phyloP scores from a whole-genome alignment of 805 yeast genomes.

The Suhomyces sp. region DNA sequence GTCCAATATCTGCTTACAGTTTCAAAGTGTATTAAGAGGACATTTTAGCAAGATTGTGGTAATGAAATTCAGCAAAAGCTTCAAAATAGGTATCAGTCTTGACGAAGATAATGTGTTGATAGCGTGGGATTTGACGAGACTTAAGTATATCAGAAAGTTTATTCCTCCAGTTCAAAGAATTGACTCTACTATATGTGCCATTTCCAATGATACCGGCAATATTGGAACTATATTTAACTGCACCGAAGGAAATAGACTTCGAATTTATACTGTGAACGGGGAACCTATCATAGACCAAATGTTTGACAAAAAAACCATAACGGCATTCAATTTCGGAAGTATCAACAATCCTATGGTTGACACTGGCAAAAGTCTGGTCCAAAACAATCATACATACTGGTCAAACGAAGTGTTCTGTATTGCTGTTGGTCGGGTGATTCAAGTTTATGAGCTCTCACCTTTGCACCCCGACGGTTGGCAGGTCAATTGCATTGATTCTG shows the following conservation, averaged over 20 bases:
- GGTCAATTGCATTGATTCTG: constrained; percentile 2
- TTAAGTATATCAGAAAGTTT: constrained; percentile 45
- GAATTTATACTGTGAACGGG: constrained; percentile 55
- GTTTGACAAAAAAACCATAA: constrained; percentile 14
- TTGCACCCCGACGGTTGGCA: constrained; percentile 12
- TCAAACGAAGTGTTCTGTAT: constrained; percentile 32
- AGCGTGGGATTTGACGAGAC: constrained; percentile 63
- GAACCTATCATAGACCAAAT: constrained; percentile 28
- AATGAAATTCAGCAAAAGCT: constrained; percentile 50
- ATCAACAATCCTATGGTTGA: constrained; percentile 27
- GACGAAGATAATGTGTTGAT: constrained; percentile 54
- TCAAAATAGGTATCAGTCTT: constrained; percentile 51
- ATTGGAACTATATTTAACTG: constrained; percentile 38
- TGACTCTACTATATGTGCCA: constrained; percentile 13
- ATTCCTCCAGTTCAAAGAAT: constrained; percentile 13
- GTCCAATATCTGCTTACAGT: constrained; percentile 29
- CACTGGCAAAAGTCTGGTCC: constrained; percentile 15
- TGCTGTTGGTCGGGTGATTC: constrained; percentile 18
- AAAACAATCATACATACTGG: constrained; percentile 36
- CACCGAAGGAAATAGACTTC: constrained; percentile 18
- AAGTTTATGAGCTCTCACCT: constrained; percentile 20
- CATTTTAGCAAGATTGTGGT: constrained; percentile 48
- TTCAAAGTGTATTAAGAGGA: constrained; percentile 51
- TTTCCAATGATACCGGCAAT: constrained; percentile 56
- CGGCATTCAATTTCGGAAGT: constrained; percentile 29